Evolutionary conservation across 768 basidiomycete genomes (phyloP).

Genomic region (Dentipellis fragilis): DNA sequence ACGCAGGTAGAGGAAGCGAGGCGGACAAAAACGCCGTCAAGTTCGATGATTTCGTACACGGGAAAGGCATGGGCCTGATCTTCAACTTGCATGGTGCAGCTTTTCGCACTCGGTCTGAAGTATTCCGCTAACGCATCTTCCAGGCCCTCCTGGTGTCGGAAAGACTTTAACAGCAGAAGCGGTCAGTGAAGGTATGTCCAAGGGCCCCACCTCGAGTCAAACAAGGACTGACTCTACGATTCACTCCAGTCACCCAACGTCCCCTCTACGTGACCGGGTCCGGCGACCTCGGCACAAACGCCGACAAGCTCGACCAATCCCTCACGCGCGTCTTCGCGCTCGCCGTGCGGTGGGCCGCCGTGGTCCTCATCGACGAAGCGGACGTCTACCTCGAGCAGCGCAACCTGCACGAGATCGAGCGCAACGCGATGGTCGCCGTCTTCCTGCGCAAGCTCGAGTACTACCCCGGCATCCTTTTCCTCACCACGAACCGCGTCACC

Average conservation of each 20-base stretch:
- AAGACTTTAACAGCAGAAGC: background rate
- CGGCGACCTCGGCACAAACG: slow-evolving; percentile 4
- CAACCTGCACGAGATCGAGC: slow-evolving; percentile 9
- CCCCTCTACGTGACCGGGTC: background rate
- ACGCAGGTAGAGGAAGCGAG: background rate
- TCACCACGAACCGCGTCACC: slow-evolving; percentile 24
- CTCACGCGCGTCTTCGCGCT: slow-evolving; percentile 16
- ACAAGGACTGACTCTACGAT: too few relatives aligned
- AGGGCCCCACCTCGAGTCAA: too few relatives aligned
- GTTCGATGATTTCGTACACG: background rate
- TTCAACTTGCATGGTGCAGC: background rate
- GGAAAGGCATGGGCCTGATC: slow-evolving; percentile 1
- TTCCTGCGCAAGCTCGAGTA: slow-evolving; percentile 16
- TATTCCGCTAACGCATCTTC: background rate
- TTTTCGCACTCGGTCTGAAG: background rate
- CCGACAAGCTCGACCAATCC: slow-evolving; percentile 8
- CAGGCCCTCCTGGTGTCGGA: background rate
- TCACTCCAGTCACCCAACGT: background rate
- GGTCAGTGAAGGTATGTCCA: background rate
- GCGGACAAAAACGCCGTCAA: background rate
- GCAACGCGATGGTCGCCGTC: slow-evolving; percentile 17
- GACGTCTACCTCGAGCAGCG: slow-evolving; percentile 19
- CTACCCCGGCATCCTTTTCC: slow-evolving; percentile 26
- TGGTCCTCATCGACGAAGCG: slow-evolving; percentile 18
- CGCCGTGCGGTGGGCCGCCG: slow-evolving; percentile 15